Evolutionary conservation across 192 early-diverging fungal genomes (phyloP).

Genomic region (Diversispora epigaea): DNA sequence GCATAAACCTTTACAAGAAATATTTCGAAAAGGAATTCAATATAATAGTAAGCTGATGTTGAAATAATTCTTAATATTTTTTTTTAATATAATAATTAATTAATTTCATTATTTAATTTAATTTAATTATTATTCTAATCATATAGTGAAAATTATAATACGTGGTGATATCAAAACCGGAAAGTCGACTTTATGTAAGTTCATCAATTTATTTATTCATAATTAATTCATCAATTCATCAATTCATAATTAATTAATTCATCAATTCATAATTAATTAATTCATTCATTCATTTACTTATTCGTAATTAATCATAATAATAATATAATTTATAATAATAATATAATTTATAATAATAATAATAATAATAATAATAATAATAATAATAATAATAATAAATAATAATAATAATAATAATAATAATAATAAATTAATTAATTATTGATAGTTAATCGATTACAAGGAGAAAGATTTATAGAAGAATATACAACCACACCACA

Average conservation of each 20-base stretch:
- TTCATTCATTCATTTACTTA: too few species aligned
- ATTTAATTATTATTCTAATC: not conserved
- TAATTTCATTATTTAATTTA: not conserved
- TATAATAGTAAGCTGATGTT: slow-evolving; percentile 44
- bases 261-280: too few species aligned
- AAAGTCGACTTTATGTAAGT: slow-evolving; percentile 58
- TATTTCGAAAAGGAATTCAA: slow-evolving; percentile 46
- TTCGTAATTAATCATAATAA: not conserved
- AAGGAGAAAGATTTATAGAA: slow-evolving; percentile 46
- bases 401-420: too few species aligned
- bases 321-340: too few species aligned
- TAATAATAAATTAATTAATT: too few species aligned
- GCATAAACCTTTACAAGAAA: slow-evolving; percentile 40
- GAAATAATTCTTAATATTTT: not conserved
- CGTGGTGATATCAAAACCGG: slow-evolving; percentile 60
- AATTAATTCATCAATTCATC: too few species aligned
- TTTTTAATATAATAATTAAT: not conserved
- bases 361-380: too few species aligned
- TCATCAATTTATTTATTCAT: not conserved
- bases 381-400: too few species aligned
- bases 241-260: too few species aligned
- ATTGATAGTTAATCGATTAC: slow-evolving; percentile 50
- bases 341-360: too few species aligned
- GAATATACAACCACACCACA: slow-evolving; percentile 55
- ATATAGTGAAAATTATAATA: slow-evolving; percentile 58